Evolutionary conservation across 2,329 filamentous ascomycete species (phyloP).

Genomic region (Sporothrix variecibatus): DNA sequence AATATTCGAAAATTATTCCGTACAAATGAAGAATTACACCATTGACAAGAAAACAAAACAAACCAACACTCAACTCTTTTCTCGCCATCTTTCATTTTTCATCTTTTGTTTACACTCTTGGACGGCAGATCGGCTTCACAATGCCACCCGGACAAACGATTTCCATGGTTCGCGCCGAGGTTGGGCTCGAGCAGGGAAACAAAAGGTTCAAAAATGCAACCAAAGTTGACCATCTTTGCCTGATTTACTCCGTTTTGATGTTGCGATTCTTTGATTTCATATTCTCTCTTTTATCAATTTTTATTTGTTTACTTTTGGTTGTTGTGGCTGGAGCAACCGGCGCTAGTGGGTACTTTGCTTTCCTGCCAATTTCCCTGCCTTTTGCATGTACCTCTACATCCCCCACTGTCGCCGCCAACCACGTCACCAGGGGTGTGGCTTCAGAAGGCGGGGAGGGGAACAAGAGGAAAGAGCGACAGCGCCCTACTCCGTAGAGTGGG

Average conservation of each 20-base stretch:
- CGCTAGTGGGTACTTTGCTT: slow-evolving; percentile 13
- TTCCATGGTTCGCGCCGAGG: background rate
- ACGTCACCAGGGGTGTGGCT: slow-evolving; percentile 24
- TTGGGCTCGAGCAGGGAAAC: background rate
- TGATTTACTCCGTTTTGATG: no score
- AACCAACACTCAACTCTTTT: background rate
- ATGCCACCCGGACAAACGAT: background rate
- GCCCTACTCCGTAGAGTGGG: background rate
- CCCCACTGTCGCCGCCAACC: slow-evolving; percentile 9
- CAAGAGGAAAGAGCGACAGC: background rate
- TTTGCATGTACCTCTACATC: background rate
- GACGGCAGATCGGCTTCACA: background rate
- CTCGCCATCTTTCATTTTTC: background rate
- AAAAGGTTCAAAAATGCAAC: background rate
- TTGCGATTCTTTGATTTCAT: background rate
- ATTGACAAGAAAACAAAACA: background rate
- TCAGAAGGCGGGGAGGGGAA: background rate
- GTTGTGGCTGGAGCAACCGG: slow-evolving; percentile 25
- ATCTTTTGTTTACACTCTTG: background rate
- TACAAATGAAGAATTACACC: background rate
- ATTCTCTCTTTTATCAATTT: background rate
- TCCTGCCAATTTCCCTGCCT: background rate
- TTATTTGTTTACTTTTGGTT: slow-evolving; percentile 21
- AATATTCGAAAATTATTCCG: background rate
- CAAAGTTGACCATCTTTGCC: background rate